Base-by-base conservation (phyloP, 1,284 basidiomycete species). In the Rhodotorula sp. region DNA sequence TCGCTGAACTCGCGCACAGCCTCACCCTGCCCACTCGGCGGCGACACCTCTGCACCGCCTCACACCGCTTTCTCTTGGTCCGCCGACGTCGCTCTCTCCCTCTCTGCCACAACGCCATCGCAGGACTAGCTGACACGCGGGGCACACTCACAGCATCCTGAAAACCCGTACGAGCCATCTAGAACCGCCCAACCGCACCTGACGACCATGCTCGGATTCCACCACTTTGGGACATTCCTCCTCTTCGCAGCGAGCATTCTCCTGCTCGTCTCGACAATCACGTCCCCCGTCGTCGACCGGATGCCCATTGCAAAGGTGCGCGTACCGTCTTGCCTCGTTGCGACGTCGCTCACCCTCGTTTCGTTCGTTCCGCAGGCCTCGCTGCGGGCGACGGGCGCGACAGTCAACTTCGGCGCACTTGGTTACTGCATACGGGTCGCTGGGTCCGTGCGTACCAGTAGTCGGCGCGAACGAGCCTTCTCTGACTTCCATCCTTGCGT, bases 251-350 rank as follows among this genome's bases (percentile, higher is more conserved):
- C 62, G n/a, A 67, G 55, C 57, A 64, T 52, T 27, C 34, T 54
- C 20, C 59, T 58, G 24, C 20, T 55, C 27, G 53, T 49, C 24
- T 54, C 66, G 13, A n/a, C 67, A 74, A 74, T 80, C 72, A 79
- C 78, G 2, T 67, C 80, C 44, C 80, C 80, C 0, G 74, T 80
- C 13, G 66, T 79, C 54, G 62, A 78, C 58, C 53, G 75, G 34
- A 73, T 80, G 49, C 74, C 75, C 3, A 76, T 81, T 62, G 71
- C 79, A 7, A 71, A 79, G 54, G 72, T 80, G 60, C 49, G 69
- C n/a, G 46, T 32, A 17, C 5, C 6, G 6, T 24, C 34, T 15
- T 5, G 22, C 3, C 6, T 13, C 15, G 2, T 6, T 13, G 24
- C 58, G 24, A 4, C 11, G 2, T 2, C 19, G 6, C 20, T 48